Evolutionary conservation across 139 green algal genomes (phyloP), one percentile per base, ranked within the genome.

Genomic region (Ostreobium quekettii): DNA sequence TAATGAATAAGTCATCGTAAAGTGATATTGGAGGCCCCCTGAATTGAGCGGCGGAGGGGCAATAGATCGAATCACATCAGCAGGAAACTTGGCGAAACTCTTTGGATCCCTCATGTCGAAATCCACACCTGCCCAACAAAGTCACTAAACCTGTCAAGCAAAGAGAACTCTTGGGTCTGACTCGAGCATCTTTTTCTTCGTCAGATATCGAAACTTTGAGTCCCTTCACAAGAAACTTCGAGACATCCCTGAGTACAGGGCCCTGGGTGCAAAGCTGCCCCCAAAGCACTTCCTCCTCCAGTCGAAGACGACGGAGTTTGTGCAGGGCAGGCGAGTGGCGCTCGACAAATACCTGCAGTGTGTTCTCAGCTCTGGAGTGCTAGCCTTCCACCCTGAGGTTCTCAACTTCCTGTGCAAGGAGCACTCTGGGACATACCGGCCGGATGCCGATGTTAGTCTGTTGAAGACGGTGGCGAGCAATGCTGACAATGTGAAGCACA

Each of bases 181-280:
- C n/a, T n/a, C n/a, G n/a, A n/a, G n/a, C n/a, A n/a, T n/a, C n/a
- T n/a, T n/a, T n/a, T n/a, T n/a, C n/a, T 35, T 3, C 19, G 38
- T 56, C 62, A 66, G 71, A 11, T 90, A 84, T 70, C 81, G 83
- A 29, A 80, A 89, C 64, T 91, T 91, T 77, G 85, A 91, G 78
- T 46, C 66, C 4, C 76, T 91, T 42, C 85, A 91, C 74, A 78
- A 82, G 47, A 63, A 69, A 32, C 76, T 90, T 29, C 39, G 72
- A 6, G n/a, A 73, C 28, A 46, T 53, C 29, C 33, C 61, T 1
- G 39, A 32, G 33, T 85, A 85, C 70, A 47, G 49, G 3, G 68
- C 66, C 1, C 59, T 76, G 66, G 48, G 60, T 3, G 71, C 78
- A 32, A 61, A 72, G 47, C 76, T 90, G 60, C 87, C 87, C 0